Evolutionary conservation across 257 asterid genomes (phyloP).

Genomic region (Nemophila menziesii): DNA sequence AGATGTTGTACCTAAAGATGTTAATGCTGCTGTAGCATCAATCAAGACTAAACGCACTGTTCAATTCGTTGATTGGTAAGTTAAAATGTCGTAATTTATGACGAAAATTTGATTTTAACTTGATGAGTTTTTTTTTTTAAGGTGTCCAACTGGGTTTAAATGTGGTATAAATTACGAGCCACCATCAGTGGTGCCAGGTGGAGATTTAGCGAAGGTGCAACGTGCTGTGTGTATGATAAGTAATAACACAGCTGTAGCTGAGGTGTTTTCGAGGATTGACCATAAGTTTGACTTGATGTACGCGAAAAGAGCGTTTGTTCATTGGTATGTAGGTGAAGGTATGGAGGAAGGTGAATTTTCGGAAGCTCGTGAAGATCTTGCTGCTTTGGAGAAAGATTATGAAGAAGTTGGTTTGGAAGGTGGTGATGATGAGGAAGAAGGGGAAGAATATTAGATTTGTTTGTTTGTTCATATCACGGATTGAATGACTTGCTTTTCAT

Average conservation of each 20-base stretch:
- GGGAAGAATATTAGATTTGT: slow-evolving; percentile 16
- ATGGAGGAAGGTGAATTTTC: not conserved
- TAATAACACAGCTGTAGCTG: not conserved
- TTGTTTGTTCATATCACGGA: not conserved
- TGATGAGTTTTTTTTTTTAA: slow-evolving; percentile 3
- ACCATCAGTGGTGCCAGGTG: not conserved
- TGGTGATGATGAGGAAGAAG: slow-evolving; percentile 21
- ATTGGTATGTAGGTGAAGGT: not conserved
- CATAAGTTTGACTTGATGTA: not conserved
- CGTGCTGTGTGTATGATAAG: not conserved
- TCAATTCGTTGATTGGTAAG: not conserved
- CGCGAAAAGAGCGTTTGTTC: not conserved
- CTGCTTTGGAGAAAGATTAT: slow-evolving; percentile 23
- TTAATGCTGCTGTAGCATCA: not conserved
- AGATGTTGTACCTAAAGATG: not conserved
- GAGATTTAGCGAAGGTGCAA: not conserved
- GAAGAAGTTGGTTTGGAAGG: slow-evolving; percentile 19
- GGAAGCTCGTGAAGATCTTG: not conserved
- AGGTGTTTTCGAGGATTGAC: not conserved
- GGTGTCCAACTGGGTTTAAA: slow-evolving; percentile 17
- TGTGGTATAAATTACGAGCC: not conserved
- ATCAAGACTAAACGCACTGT: not conserved
- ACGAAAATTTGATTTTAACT: not conserved
- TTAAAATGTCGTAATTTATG: not conserved
- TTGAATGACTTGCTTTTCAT: no score